These are phyloP conservation scores for Globisporangium viniferum DNA, from an alignment of 352 stramenopile species.

Conservation along the genomic window DNA sequence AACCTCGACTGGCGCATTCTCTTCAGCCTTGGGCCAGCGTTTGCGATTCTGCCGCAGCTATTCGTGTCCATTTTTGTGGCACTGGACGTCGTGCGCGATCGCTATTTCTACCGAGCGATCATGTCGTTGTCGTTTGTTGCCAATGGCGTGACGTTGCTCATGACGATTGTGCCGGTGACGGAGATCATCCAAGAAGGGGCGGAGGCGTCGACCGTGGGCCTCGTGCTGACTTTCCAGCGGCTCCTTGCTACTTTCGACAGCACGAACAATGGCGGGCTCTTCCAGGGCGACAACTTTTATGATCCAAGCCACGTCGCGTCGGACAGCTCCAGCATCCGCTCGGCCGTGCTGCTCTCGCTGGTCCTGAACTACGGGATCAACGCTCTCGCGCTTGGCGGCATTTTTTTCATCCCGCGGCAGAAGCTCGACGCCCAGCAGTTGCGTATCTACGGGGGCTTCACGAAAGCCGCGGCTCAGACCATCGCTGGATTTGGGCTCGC, in stretches of 20 bases:
- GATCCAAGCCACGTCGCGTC: slow-evolving; percentile 22
- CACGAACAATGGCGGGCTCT: slow-evolving; percentile 36
- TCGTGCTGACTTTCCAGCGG: slow-evolving; percentile 49
- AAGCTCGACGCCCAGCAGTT: slow-evolving; percentile 62
- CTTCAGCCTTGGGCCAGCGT: slow-evolving; percentile 22
- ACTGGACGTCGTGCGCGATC: slow-evolving; percentile 27
- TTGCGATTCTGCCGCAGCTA: slow-evolving; percentile 30
- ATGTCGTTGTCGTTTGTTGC: slow-evolving; percentile 21
- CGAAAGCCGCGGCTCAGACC: slow-evolving; percentile 31
- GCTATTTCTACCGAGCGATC: slow-evolving; percentile 29
- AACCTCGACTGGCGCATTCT: slow-evolving; percentile 38
- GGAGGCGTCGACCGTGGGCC: slow-evolving; percentile 46
- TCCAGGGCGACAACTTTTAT: slow-evolving; percentile 34
- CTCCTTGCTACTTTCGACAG: slow-evolving; percentile 44
- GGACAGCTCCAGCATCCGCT: slow-evolving; percentile 27
- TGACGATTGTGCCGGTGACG: slow-evolving; percentile 37
- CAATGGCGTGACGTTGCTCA: slow-evolving; percentile 22
- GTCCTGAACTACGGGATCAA: slow-evolving; percentile 47
- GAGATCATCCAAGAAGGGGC: slow-evolving; percentile 60
- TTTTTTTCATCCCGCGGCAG: slow-evolving; percentile 45
- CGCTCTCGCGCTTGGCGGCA: slow-evolving; percentile 25
- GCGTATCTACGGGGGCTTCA: slow-evolving; percentile 60
- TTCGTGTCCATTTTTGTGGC: slow-evolving; percentile 23
- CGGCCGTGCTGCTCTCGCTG: slow-evolving; percentile 30
- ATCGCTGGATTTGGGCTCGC: slow-evolving; percentile 27